Conservation (phyloP, 139 green algal genomes). For the Auxenochlorella pyrenoidosa region DNA sequence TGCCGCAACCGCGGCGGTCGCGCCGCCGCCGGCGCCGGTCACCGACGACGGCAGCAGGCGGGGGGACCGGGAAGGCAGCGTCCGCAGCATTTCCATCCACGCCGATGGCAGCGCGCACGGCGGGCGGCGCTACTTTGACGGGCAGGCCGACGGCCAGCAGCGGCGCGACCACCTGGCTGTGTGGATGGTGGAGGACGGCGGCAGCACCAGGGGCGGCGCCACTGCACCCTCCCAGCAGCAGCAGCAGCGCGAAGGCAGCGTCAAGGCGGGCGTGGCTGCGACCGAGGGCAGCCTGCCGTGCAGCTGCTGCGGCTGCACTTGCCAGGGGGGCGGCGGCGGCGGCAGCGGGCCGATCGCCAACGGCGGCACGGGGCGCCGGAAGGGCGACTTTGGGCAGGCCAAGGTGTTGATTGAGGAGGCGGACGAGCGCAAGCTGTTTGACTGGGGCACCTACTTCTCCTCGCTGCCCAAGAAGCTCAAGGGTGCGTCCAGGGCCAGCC, state of each 20-base stretch:
- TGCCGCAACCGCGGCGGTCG: too few species aligned
- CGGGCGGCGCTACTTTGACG: background rate
- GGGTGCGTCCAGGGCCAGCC: background rate
- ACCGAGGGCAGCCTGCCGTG: background rate
- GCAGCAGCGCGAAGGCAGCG: background rate
- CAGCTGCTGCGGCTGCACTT: background rate
- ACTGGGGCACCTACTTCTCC: constrained; percentile 10
- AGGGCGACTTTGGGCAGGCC: background rate
- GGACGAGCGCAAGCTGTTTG: background rate
- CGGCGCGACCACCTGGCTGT: background rate
- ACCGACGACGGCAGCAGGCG: background rate
- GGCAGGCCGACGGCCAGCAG: background rate
- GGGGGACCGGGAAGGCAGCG: constrained; percentile 1
- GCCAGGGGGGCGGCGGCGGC: background rate
- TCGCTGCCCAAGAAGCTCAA: constrained; percentile 36
- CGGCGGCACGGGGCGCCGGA: background rate
- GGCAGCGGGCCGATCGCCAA: background rate
- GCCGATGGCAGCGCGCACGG: background rate
- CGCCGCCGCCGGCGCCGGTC: background rate
- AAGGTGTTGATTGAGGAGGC: constrained; percentile 13
- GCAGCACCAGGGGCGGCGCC: background rate
- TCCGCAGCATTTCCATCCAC: background rate
- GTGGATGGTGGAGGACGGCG: background rate
- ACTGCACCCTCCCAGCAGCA: background rate
- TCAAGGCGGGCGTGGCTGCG: background rate